Conservation (phyloP, 208 protist genomes). For the Trypanosoma conorhini region DNA sequence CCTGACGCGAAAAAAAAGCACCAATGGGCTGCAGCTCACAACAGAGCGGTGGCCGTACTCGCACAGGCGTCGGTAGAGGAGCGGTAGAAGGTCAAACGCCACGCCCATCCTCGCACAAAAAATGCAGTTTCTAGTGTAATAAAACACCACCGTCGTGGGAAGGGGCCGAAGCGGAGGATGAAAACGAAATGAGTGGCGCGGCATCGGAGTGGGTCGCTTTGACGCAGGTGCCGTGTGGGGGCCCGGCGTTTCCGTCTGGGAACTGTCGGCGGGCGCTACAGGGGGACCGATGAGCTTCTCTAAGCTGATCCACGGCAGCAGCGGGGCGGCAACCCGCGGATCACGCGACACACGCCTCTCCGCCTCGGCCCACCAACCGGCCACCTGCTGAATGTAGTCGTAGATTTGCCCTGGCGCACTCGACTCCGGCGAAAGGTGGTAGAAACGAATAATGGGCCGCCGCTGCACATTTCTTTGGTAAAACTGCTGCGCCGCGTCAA, state of each 20-base stretch:
- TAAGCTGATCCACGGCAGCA: constrained; percentile 30
- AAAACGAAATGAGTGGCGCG: constrained; percentile 14
- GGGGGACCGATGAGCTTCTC: constrained; percentile 26
- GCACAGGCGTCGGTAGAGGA: constrained; percentile 56
- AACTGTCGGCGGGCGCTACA: neutral
- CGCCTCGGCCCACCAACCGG: constrained; percentile 38
- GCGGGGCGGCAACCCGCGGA: constrained; percentile 17
- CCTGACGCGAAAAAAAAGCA: constrained; percentile 46
- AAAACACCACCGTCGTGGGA: constrained; percentile 44
- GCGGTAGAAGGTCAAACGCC: constrained; percentile 59
- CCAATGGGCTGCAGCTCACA: constrained; percentile 64
- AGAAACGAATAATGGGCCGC: constrained; percentile 34
- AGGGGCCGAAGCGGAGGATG: constrained; percentile 29
- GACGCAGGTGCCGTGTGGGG: neutral
- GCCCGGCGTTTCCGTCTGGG: neutral
- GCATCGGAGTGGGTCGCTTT: neutral
- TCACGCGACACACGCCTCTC: constrained; percentile 13
- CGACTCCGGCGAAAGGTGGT: constrained; percentile 22
- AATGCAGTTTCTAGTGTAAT: constrained; percentile 37
- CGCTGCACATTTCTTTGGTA: constrained; percentile 28
- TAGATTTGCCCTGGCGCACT: constrained; percentile 15
- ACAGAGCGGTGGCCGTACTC: constrained; percentile 39
- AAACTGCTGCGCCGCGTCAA: constrained; percentile 27
- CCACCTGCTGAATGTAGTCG: constrained; percentile 27
- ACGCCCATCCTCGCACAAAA: constrained; percentile 36